phyloP scores from a whole-genome alignment of 2,329 filamentous ascomycete species.

The Aspergillus glaucus region DNA sequence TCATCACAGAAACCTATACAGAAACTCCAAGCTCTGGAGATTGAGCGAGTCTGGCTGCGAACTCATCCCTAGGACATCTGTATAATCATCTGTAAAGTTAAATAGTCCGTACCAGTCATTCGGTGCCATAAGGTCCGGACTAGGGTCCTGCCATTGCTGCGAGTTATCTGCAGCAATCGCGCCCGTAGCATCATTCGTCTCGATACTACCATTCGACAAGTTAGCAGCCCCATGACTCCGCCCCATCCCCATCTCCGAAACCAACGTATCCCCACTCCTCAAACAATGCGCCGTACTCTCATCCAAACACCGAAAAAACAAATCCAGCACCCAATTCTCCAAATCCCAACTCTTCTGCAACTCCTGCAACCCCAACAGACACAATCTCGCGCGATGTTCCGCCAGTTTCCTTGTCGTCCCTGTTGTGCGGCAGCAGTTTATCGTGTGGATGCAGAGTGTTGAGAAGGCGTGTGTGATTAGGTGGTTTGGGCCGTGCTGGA shows the following conservation, averaged over 20 bases:
- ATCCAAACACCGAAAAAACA: conserved; percentile 46
- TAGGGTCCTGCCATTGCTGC: conserved; percentile 1
- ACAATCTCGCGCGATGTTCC: conserved; percentile 45
- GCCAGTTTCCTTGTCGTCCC: conserved; percentile 40
- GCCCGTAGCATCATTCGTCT: conserved; percentile 2
- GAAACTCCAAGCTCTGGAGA: conserved; percentile 24
- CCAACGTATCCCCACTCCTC: conserved; percentile 4
- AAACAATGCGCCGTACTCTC: conserved; percentile 39
- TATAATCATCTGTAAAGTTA: conserved; percentile 24
- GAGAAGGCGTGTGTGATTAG: conserved; percentile 46
- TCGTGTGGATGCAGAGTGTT: conserved; percentile 45
- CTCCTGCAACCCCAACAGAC: conserved; percentile 43
- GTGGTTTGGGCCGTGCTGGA: conserved; percentile 43
- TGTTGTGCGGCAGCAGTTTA: conserved; percentile 33
- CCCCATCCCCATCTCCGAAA: background rate
- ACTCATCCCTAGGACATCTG: conserved; percentile 20
- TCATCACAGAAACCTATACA: conserved; percentile 24
- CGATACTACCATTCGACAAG: conserved; percentile 1
- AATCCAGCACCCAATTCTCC: conserved; percentile 44
- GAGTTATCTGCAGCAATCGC: conserved; percentile 2
- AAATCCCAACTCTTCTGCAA: conserved; percentile 47
- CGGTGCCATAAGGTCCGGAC: conserved; percentile 8
- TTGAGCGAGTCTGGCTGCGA: conserved; percentile 27
- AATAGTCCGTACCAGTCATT: conserved; percentile 26
- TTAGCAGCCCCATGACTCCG: background rate